Evolutionary conservation across 2,329 filamentous ascomycete genomes (phyloP).

Genomic region (Sphaceloma murrayae): DNA sequence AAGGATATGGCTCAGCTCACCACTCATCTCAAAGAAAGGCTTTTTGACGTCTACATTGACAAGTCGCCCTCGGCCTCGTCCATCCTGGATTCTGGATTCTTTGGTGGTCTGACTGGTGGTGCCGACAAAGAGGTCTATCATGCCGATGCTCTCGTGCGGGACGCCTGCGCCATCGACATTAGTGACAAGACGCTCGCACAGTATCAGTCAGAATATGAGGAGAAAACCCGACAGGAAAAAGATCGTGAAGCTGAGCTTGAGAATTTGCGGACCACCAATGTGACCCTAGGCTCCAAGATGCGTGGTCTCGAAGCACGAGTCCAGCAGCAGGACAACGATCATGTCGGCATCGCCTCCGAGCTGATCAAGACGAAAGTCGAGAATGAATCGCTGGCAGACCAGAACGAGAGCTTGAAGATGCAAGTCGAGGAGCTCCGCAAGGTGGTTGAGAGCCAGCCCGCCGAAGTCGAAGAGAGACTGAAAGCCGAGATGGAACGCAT

Average conservation of each 20-base stretch:
- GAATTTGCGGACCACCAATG: conserved; percentile 56
- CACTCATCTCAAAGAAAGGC: conserved; percentile 79
- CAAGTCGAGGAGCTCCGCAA: conserved; percentile 77
- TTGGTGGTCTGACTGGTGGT: conserved; percentile 70
- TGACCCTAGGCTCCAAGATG: conserved; percentile 62
- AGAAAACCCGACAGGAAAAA: conserved; percentile 72
- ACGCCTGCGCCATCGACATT: conserved; percentile 81
- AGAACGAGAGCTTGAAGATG: conserved; percentile 77
- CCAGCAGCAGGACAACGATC: conserved; percentile 80
- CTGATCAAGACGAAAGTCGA: conserved; percentile 87
- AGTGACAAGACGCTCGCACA: conserved; percentile 69
- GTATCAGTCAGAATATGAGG: conserved; percentile 86
- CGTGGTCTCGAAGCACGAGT: conserved; percentile 78
- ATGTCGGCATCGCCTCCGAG: conserved; percentile 82
- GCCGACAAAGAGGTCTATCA: conserved; percentile 93
- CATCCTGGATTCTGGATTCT: conserved; percentile 92
- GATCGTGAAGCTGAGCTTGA: conserved; percentile 77
- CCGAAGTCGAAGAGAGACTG: conserved; percentile 74
- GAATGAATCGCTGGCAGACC: conserved; percentile 79
- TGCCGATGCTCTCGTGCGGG: conserved; percentile 83
- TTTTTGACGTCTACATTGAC: conserved; percentile 97
- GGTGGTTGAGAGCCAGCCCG: conserved; percentile 81
- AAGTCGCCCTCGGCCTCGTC: conserved; percentile 84
- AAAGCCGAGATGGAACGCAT: conserved; percentile 80
- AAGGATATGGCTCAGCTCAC: conserved; percentile 86